Conservation (phyloP, 192 early-diverging fungal species). For the Linnemannia elongata region DNA sequence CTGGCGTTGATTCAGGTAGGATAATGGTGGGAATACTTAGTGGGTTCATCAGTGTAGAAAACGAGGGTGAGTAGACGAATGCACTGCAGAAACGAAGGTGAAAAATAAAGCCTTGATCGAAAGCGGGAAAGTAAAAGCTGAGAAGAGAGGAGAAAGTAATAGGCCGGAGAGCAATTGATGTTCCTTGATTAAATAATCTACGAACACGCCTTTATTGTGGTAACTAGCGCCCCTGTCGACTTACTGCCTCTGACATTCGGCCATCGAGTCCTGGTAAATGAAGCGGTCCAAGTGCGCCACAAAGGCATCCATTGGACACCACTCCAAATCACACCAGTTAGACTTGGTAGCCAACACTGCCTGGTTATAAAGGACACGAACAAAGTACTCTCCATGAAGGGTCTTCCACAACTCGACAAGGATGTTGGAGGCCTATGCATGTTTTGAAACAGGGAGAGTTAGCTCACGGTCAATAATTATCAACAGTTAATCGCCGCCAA, state of each 20-base stretch:
- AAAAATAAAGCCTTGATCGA: constrained; percentile 1
- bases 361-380: constrained; percentile 45
- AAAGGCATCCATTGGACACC: constrained; percentile 47
- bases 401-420: constrained; percentile 44
- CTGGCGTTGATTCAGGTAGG: not conserved
- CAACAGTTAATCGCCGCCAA: not conserved
- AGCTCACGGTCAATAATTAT: not conserved
- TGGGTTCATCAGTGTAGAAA: not conserved
- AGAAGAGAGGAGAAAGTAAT: too few relatives aligned
- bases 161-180: too few relatives aligned
- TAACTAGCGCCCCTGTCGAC: too few relatives aligned
- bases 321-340: constrained; percentile 42
- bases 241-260: constrained; percentile 25
- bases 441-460: not conserved
- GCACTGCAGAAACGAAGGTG: not conserved
- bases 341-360: constrained; percentile 20
- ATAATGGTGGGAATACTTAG: not conserved
- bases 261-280: constrained; percentile 15
- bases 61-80: not conserved
- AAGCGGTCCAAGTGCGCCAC: constrained; percentile 31
- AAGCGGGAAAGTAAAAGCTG: not conserved
- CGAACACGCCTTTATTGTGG: too few relatives aligned
- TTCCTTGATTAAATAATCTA: too few relatives aligned
- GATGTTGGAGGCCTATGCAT: constrained; percentile 34
- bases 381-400: constrained; percentile 19